Conservation (phyloP, 83 land plant genomes). For the Diphasiastrum complanatum region DNA sequence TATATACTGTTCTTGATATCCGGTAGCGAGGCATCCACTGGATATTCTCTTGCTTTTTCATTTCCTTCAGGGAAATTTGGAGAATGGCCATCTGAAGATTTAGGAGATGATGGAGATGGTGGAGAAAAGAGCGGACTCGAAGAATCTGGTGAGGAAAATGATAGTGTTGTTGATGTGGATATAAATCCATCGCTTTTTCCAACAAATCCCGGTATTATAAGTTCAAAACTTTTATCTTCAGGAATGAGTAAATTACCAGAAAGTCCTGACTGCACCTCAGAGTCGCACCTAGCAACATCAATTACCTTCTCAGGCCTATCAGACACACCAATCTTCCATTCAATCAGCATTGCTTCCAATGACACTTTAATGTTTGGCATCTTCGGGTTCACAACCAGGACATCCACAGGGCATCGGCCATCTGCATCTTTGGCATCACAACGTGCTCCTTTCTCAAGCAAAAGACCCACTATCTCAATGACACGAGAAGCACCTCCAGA, state of each 20-base stretch:
- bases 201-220: neutral
- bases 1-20: too few relatives aligned
- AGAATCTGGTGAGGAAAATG: neutral
- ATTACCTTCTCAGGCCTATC: neutral
- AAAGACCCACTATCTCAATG: neutral
- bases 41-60: neutral
- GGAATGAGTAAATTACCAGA: neutral
- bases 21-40: too few relatives aligned
- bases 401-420: slow-evolving; percentile 3
- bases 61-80: neutral
- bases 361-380: neutral
- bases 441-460: slow-evolving; percentile 1
- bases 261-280: neutral
- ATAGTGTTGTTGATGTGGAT: neutral
- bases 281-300: neutral
- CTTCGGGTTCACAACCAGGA: neutral
- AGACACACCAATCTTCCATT: neutral
- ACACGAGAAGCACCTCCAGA: slow-evolving; percentile 3
- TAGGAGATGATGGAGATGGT: neutral
- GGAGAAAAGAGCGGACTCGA: neutral
- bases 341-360: too few relatives aligned
- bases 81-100: neutral
- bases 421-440: neutral
- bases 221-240: neutral
- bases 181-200: too few relatives aligned